Base-by-base conservation (phyloP, 192 early-diverging fungal species). In the Podila epicladia region DNA sequence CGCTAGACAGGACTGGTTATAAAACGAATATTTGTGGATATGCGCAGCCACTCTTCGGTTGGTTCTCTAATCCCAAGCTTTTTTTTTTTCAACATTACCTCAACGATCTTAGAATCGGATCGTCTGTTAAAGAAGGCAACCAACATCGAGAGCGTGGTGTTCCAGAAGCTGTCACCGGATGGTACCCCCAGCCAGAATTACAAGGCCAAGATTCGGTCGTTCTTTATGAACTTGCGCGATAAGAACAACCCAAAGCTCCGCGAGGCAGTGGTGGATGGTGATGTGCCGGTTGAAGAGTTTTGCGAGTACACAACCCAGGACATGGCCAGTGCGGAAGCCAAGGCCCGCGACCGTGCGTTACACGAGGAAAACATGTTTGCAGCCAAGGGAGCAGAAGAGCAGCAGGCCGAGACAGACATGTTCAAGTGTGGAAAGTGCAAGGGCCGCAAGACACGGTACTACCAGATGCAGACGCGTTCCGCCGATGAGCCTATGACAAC, bases 401-500 rank as follows among this genome's bases (percentile, higher is more conserved):
- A 83, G 49, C 86, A 92, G 62, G 95, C 95, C 8, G 95, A 92
- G 73, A 99, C 97, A 1, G 95, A 97, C 75, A 91, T 92, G 89
- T 98, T 98, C 87, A 90, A 89, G 72, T 99, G 98, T 75, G 95
- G 95, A 26, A 96, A 95, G 68, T 99, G 98, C 87, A 91, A 92
- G 60, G 71, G 89, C 35, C 90, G 98, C 62, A 96, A 93, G 72
- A 90, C 90, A 65, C 92, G 92, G 20, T 99, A 97, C 82, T 97
- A 90, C 84, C 98, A 99, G 89, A 95, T 95, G 94, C 95, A 96
- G 87, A 99, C 97, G 19, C 89, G 98, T 49, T 93, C 92, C 64
- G 98, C 98, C 15, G 98, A 99, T 89, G 98, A 99, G 86, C 97
- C 97, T 24, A 99, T 99, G 97, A 97, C 96, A 5, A 97, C 96